These are phyloP conservation scores for Mallotus japonicus DNA, from an alignment of 441 rosid species.

Conservation along the genomic window DNA sequence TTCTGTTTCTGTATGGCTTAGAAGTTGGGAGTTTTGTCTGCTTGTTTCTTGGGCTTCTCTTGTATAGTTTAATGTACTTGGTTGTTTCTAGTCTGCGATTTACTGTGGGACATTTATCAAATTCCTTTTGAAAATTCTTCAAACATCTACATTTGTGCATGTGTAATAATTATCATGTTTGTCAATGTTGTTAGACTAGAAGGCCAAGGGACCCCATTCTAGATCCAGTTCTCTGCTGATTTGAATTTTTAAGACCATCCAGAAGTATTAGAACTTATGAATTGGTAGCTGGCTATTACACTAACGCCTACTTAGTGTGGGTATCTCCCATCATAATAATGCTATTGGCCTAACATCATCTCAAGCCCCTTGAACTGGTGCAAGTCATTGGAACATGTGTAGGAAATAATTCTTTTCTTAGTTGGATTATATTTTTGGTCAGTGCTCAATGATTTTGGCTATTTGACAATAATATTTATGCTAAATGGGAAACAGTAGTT, in stretches of 20 bases:
- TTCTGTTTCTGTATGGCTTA: neutral
- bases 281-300: no score
- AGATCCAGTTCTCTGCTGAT: neutral
- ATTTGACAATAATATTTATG: neutral
- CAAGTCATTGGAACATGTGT: neutral
- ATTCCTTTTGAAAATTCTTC: neutral
- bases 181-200: neutral
- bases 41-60: neutral
- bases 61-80: neutral
- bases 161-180: neutral
- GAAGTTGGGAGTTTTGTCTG: neutral
- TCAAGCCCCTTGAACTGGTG: neutral
- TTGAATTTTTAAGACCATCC: neutral
- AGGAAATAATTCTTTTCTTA: neutral
- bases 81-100: neutral
- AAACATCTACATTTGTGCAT: neutral
- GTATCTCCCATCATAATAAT: no score
- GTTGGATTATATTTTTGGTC: neutral
- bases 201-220: no score
- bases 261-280: neutral
- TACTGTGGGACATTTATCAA: neutral
- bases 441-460: neutral
- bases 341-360: neutral
- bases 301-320: no score
- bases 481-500: neutral